phyloP scores from a whole-genome alignment of 2,329 filamentous ascomycete species.

The Cordyceps militaris region DNA sequence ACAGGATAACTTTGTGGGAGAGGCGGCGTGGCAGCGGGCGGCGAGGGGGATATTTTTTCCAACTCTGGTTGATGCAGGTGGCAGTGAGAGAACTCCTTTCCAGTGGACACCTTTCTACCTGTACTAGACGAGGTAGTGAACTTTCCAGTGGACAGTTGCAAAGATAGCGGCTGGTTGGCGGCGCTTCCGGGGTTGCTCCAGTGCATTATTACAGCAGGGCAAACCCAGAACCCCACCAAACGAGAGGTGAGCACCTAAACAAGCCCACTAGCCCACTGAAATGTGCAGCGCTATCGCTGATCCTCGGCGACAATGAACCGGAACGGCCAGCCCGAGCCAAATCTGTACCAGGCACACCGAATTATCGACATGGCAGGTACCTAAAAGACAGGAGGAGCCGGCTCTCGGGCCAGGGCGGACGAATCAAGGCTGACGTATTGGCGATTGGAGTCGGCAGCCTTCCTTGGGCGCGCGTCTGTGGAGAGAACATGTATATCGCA shows the following conservation, averaged over 20 bases:
- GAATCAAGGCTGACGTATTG: not conserved
- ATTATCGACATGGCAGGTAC: not conserved
- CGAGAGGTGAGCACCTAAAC: no score
- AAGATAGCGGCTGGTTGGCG: no score
- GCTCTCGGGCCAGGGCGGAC: conserved; percentile 3
- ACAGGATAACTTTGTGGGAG: no score
- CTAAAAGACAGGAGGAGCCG: not conserved
- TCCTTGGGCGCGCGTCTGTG: no score
- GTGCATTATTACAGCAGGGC: no score
- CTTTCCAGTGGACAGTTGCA: no score
- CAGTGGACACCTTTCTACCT: no score
- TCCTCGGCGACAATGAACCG: conserved; percentile 11
- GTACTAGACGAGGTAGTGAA: no score
- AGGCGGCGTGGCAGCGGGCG: not conserved
- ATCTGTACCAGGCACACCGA: not conserved
- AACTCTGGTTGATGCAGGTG: not conserved
- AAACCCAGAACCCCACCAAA: no score
- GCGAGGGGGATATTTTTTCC: not conserved
- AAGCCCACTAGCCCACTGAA: not conserved
- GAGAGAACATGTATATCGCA: not conserved
- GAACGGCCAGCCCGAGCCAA: conserved; percentile 11
- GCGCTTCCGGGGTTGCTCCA: no score
- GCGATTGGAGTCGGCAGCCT: not conserved
- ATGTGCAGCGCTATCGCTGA: not conserved
- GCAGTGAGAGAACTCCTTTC: not conserved